A percentile compares a stretch with the other conserved stretches of the same genome.
Evolutionary conservation across 371 early-diverging fungal genomes (phyloP).

Genomic region (Chytridiales sp.): DNA sequence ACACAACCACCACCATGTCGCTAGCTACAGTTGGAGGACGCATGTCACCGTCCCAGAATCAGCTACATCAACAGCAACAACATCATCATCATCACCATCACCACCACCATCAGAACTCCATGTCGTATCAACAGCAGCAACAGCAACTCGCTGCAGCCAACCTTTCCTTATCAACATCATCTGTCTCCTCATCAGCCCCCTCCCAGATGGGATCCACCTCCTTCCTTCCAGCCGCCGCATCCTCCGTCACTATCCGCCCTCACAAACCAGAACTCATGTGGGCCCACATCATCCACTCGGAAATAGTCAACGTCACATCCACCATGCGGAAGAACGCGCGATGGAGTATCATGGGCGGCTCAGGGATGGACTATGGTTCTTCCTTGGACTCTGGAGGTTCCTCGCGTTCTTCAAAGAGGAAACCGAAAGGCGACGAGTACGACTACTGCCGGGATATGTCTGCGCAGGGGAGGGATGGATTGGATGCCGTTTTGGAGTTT

Average conservation of each 20-base stretch:
- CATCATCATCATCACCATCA: slow-evolving; percentile 2
- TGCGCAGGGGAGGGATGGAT: slow-evolving; percentile 16
- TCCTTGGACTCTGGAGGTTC: not conserved
- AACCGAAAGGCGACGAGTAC: slow-evolving; percentile 14
- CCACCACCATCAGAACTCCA: not conserved
- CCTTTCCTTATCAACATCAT: too few relatives aligned
- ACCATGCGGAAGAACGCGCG: slow-evolving; percentile 86
- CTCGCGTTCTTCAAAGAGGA: not conserved
- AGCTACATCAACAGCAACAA: not conserved
- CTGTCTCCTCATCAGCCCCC: too few relatives aligned
- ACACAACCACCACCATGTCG: too few relatives aligned
- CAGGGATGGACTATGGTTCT: not conserved
- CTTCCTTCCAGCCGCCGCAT: not conserved
- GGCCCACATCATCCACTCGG: slow-evolving; percentile 76
- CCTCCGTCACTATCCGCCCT: slow-evolving; percentile 5
- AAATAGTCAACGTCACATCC: slow-evolving; percentile 75
- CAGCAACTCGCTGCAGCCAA: too few relatives aligned
- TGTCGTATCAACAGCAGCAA: not conserved
- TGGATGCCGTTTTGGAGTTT: slow-evolving; percentile 34
- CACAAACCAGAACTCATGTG: slow-evolving; percentile 58
- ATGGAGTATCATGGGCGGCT: slow-evolving; percentile 50
- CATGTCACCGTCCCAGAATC: too few relatives aligned
- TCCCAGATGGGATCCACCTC: too few relatives aligned
- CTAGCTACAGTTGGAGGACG: too few relatives aligned
- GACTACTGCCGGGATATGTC: slow-evolving; percentile 33